These are phyloP conservation scores for Tulasnella sp. DNA, from an alignment of 768 basidiomycete species.

Conservation along the genomic window DNA sequence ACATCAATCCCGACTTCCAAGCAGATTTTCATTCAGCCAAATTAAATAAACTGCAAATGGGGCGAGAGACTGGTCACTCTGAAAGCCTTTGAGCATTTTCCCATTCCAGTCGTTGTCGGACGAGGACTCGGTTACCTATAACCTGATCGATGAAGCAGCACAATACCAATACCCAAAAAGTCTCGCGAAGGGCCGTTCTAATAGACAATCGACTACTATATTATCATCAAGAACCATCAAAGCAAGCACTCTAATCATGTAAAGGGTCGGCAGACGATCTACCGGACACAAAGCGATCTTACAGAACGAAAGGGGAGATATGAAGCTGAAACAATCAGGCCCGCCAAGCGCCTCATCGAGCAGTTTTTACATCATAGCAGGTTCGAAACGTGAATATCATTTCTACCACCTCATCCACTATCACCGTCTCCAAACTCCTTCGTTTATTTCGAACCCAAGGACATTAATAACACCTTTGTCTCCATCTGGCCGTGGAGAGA, in stretches of 20 bases:
- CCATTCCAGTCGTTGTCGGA: no score
- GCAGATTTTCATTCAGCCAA: no score
- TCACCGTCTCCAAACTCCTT: neutral
- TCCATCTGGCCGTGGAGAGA: neutral
- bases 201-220: neutral
- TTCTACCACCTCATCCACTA: neutral
- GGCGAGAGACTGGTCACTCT: no score
- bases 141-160: no score
- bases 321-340: neutral
- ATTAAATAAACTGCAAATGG: no score
- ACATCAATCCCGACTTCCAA: no score
- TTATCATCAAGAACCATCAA: neutral
- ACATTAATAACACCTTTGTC: neutral
- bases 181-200: neutral
- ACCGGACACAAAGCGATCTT: neutral
- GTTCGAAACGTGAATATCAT: neutral
- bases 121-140: no score
- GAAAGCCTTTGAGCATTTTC: no score
- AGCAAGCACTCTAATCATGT: neutral
- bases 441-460: neutral
- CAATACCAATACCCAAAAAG: neutral
- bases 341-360: neutral
- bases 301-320: slow-evolving; percentile 1
- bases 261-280: neutral
- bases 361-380: slow-evolving; percentile 5